These are phyloP conservation scores for Cercophora sp. DNA, from an alignment of 495 filamentous ascomycete genomes.

Conservation along the genomic window DNA sequence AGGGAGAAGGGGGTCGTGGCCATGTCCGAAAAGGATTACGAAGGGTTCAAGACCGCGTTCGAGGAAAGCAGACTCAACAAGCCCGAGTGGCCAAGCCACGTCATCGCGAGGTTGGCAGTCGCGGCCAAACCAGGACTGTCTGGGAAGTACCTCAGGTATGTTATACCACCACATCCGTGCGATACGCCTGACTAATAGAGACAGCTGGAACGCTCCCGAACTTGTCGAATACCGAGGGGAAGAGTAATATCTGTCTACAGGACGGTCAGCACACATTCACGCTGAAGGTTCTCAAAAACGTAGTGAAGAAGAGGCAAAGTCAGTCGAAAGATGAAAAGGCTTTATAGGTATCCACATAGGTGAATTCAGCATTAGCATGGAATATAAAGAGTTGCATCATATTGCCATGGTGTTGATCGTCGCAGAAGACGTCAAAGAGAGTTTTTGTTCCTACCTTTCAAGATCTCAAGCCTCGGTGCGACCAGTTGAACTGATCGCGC, in stretches of 20 bases:
- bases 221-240: slow-evolving; percentile 58
- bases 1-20: slow-evolving; percentile 59
- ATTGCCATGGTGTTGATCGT: slow-evolving; percentile 6
- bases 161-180: background rate
- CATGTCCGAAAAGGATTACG: slow-evolving; percentile 62
- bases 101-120: slow-evolving; percentile 72
- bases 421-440: slow-evolving; percentile 20
- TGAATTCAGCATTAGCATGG: slow-evolving; percentile 90
- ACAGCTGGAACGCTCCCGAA: slow-evolving; percentile 67
- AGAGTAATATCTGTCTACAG: background rate
- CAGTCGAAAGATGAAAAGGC: slow-evolving; percentile 99
- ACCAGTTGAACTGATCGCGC: too few species aligned
- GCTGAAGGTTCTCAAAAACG: slow-evolving; percentile 1
- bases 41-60: slow-evolving; percentile 62
- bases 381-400: slow-evolving; percentile 55
- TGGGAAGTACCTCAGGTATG: slow-evolving; percentile 69
- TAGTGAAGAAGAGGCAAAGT: slow-evolving; percentile 31
- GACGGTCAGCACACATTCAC: slow-evolving; percentile 16
- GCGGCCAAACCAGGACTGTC: slow-evolving; percentile 59
- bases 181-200: slow-evolving; percentile 42
- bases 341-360: slow-evolving; percentile 69
- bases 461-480: too few species aligned
- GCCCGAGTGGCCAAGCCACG: slow-evolving; percentile 79
- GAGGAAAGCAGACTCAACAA: slow-evolving; percentile 68
- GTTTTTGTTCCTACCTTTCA: slow-evolving; percentile 24